Evolutionary conservation across 352 stramenopile genomes (phyloP), one percentile per base, ranked within the genome.

Genomic region (Globisporangium echinulatum): DNA sequence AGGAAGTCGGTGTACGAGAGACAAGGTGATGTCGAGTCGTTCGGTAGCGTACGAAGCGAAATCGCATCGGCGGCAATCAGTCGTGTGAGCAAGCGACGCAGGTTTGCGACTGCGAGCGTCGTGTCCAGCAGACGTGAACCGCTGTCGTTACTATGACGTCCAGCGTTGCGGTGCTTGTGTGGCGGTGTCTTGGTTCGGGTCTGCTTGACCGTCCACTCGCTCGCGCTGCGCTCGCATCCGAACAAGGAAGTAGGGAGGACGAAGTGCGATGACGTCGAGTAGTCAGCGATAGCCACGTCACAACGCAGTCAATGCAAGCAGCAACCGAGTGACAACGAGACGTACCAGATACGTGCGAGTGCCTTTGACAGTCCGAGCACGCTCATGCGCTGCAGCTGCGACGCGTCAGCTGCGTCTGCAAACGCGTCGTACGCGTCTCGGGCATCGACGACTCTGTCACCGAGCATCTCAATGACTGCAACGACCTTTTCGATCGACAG

Each of bases 1-100:
- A 90, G 67, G 33, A 90, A 90, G 46, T 90, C 81, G 0, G 78
- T 90, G 49, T 88, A 90, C 3, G 63, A 77, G 4, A 88, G 56
- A 49, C 82, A 90, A 0, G 75, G 67, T 0, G 50, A 19, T 3
- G 72, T 74, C 2, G 71, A 69, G 0, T 57, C 56, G 13, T 58
- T 39, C 6, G 81, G 81, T 2, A 87, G 17, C 2, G 42, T 6
- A 1, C 17, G 47, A 5, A 79, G n/a, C 1, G 67, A 65, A 1
- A 88, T 54, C 7, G 61, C 68, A 9, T 64, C 54, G 6, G 58
- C 71, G 7, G 59, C 58, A 36, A 84, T 75, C 2, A 90, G 56
- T 3, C 73, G 75, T 7, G 53, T 61, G 4, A 90, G 56, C 14
- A 88, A 52, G 15, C 70, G 57, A 0, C 73, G 75, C 3, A 88